These are phyloP conservation scores for Claviceps fusiformis DNA, from an alignment of 2,329 filamentous ascomycete species.

Conservation along the genomic window DNA sequence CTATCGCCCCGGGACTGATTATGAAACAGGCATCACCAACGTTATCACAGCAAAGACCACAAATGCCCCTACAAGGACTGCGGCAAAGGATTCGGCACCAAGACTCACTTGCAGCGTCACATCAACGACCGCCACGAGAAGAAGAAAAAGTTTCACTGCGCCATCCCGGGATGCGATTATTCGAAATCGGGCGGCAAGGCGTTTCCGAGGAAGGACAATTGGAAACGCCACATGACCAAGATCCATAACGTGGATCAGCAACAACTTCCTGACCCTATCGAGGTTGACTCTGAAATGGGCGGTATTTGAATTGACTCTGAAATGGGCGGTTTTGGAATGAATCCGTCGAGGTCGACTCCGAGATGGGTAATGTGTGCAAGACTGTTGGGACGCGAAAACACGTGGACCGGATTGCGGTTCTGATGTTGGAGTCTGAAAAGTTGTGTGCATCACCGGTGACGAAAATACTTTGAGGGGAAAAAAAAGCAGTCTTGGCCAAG, in stretches of 20 bases:
- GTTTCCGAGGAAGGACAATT: slow-evolving; percentile 49
- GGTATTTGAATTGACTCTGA: slow-evolving; percentile 3
- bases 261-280: slow-evolving; percentile 27
- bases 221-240: slow-evolving; percentile 48
- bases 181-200: slow-evolving; percentile 43
- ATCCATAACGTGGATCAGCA: slow-evolving; percentile 35
- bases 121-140: slow-evolving; percentile 49
- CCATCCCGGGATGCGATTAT: slow-evolving; percentile 38
- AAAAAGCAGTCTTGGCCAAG: too few relatives aligned
- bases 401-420: too few relatives aligned
- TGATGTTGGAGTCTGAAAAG: neutral
- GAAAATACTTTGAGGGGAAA: too few relatives aligned
- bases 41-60: slow-evolving; percentile 47
- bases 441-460: too few relatives aligned
- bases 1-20: neutral
- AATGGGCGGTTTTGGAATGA: too few relatives aligned
- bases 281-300: slow-evolving; percentile 24
- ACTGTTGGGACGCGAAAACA: too few relatives aligned
- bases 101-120: slow-evolving; percentile 47
- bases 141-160: slow-evolving; percentile 46
- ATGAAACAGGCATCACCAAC: slow-evolving; percentile 38
- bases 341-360: too few relatives aligned
- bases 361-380: too few relatives aligned
- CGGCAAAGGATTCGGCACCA: slow-evolving; percentile 44
- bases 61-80: slow-evolving; percentile 40